Evolutionary conservation across 2,329 filamentous ascomycete species (phyloP), one percentile per base, ranked within the genome.

Genomic region (Pseudogymnoascus sp.): DNA sequence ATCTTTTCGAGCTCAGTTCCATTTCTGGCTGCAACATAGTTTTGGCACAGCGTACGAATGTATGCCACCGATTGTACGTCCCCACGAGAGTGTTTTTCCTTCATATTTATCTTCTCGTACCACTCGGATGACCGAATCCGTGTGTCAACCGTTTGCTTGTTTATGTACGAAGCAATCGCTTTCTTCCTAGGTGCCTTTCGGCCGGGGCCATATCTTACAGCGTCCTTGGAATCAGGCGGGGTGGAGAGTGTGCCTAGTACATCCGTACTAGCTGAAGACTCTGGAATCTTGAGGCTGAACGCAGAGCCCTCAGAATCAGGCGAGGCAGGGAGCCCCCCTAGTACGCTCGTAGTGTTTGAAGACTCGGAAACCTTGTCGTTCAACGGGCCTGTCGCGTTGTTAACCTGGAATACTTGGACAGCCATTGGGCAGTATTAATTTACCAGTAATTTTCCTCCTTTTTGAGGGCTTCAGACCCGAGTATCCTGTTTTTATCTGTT

Each of bases 21-120:
- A 19, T 40, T 26, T 16, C 63, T 61, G 16, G 33, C 37, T 7
- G 38, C 38, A 31, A 69, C 50, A 59, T 63, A 67, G 37, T 33
- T 61, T 38, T 63, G 35, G 31, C 67, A 67, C 4, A 68, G 50
- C 4, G 53, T 53, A 59, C 61, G 65, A 19, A 67, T 44, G 60
- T 63, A 38, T 38, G 26, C 33, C 13, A 69, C 37, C 5, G 26
- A 56, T 37, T 64, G 59, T 6, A 64, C 10, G 35, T 67, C 63
- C 4, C 40, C 44, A 21, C 64, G 61, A 29, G 44, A 33, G 16
- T 35, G n/a, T 61, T 63, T 66, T 13, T 62, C 60, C n/a, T 61
- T 63, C 8, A 19, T 61, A 7, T 64, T 47, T 10, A 62, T 42
- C 40, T 65, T 56, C 11, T 60, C 21, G 53, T 66, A 65, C 65